These are phyloP conservation scores for Glycine latifolia DNA, from an alignment of 306 rosid genomes.

Conservation along the genomic window DNA sequence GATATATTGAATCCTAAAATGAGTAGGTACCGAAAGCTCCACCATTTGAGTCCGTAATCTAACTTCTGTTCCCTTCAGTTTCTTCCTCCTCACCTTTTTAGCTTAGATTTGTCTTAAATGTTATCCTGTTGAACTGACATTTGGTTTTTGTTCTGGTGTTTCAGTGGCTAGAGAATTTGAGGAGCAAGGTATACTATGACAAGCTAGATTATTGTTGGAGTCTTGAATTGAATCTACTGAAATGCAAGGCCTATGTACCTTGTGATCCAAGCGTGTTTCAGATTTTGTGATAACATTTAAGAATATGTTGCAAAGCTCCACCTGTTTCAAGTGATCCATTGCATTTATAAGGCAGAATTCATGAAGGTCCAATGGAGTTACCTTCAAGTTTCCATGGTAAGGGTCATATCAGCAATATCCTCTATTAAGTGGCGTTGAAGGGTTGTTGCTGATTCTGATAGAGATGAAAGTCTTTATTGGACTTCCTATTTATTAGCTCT, in stretches of 20 bases:
- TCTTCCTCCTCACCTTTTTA: not conserved
- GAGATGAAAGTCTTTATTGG: not conserved
- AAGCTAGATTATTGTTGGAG: slow-evolving; percentile 43
- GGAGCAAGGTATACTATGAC: slow-evolving; percentile 63
- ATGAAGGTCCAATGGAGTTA: slow-evolving; percentile 16
- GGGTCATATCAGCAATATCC: slow-evolving; percentile 10
- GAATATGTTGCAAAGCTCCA: slow-evolving; percentile 16
- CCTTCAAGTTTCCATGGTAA: not conserved
- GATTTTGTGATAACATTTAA: slow-evolving; percentile 38
- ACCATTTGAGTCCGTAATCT: not conserved
- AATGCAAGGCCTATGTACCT: slow-evolving; percentile 44
- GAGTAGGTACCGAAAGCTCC: not conserved
- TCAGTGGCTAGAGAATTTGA: slow-evolving; percentile 66
- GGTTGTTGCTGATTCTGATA: slow-evolving; percentile 10
- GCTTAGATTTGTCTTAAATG: not conserved
- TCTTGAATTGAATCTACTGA: slow-evolving; percentile 38
- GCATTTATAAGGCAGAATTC: slow-evolving; percentile 16
- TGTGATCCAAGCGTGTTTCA: slow-evolving; percentile 37
- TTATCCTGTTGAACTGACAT: slow-evolving; percentile 18
- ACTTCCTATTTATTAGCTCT: not conserved
- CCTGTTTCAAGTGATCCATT: slow-evolving; percentile 25
- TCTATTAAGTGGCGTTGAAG: slow-evolving; percentile 23
- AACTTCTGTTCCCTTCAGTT: not conserved
- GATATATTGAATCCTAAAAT: slow-evolving; percentile 3
- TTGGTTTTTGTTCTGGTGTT: slow-evolving; percentile 25